Evolutionary conservation across 2,329 filamentous ascomycete species (phyloP).

Genomic region (Cladobotryum mycophilum): DNA sequence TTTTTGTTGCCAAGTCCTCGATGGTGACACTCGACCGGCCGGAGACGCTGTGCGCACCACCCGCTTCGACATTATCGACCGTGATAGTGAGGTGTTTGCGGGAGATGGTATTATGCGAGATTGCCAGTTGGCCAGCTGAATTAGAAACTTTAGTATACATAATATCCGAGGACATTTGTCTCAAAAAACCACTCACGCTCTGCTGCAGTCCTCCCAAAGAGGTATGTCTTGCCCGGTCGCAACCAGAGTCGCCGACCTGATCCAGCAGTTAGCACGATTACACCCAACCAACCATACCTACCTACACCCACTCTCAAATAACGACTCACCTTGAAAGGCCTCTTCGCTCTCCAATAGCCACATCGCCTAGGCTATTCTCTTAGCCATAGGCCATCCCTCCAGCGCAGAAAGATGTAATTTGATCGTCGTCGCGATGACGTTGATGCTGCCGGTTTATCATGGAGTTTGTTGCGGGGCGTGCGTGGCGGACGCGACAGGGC

Average conservation of each 20-base stretch:
- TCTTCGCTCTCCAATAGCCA: constrained; percentile 59
- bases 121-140: constrained; percentile 58
- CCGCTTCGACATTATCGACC: constrained; percentile 58
- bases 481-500: constrained; percentile 3
- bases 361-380: constrained; percentile 36
- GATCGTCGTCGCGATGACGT: constrained; percentile 5
- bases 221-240: constrained; percentile 74
- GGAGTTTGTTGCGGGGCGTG: constrained; percentile 11
- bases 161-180: background rate
- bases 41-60: constrained; percentile 59
- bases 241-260: constrained; percentile 63
- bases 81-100: constrained; percentile 79
- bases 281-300: too few species aligned
- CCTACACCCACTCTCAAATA: too few species aligned
- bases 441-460: constrained; percentile 3
- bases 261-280: constrained; percentile 9
- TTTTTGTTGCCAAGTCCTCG: constrained; percentile 76
- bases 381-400: constrained; percentile 4
- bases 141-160: background rate
- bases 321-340: constrained; percentile 39
- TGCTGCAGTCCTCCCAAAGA: constrained; percentile 73
- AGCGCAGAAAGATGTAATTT: background rate
- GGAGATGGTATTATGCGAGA: constrained; percentile 78
- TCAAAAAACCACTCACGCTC: constrained; percentile 43
- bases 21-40: constrained; percentile 65